Conservation (phyloP, 768 basidiomycete genomes). For the Rhodotorula kratochvilovae region DNA sequence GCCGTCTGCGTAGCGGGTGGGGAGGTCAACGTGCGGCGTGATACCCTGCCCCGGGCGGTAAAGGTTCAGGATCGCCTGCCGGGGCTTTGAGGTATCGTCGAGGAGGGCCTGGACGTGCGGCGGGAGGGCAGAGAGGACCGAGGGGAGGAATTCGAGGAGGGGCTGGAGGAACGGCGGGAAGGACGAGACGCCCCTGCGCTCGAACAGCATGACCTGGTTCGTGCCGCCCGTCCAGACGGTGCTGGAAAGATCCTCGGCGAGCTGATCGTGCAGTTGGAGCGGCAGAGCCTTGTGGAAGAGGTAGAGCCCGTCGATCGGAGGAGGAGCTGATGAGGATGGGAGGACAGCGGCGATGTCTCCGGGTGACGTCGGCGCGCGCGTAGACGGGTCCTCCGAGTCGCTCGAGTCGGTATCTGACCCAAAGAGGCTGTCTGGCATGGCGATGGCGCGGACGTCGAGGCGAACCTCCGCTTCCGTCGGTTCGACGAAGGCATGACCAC, state of each 20-base stretch:
- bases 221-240: constrained; percentile 7
- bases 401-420: constrained; percentile 27
- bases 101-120: constrained; percentile 9
- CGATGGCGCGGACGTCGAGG: background rate
- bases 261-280: background rate
- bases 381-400: background rate
- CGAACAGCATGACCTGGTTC: constrained; percentile 40
- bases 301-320: constrained; percentile 32
- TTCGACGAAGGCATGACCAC: background rate
- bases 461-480: background rate
- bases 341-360: too few species aligned
- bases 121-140: constrained; percentile 11
- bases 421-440: constrained; percentile 30
- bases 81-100: constrained; percentile 52
- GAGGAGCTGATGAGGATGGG: background rate
- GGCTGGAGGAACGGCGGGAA: constrained; percentile 14
- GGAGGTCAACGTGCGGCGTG: constrained; percentile 75
- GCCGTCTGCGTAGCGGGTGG: constrained; percentile 77
- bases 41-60: constrained; percentile 89
- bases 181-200: background rate
- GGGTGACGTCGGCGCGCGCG: too few species aligned
- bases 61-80: constrained; percentile 85
- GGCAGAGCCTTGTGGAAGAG: constrained; percentile 14
- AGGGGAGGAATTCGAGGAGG: constrained; percentile 15
- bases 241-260: background rate